Evolutionary conservation across 306 rosid species (phyloP).

Genomic region (Citrullus amarus): DNA sequence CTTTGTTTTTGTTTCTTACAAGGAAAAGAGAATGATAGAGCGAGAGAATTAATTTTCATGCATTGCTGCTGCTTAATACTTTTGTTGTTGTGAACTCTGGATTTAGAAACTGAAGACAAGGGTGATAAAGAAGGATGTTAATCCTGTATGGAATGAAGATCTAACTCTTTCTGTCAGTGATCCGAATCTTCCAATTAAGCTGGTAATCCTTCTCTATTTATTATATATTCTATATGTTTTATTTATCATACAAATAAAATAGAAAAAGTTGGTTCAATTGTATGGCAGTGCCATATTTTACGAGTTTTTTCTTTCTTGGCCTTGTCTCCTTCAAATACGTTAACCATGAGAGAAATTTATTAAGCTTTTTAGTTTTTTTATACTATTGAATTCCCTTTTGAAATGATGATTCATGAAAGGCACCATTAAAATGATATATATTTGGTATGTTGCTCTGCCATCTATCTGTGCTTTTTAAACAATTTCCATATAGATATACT

Average conservation of each 20-base stretch:
- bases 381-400: not conserved
- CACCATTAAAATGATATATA: not conserved
- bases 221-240: not conserved
- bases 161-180: slow-evolving; percentile 71
- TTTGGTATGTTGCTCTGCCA: not conserved
- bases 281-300: not conserved
- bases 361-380: not conserved
- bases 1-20: not conserved
- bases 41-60: not conserved
- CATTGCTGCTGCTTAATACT: not conserved
- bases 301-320: not conserved
- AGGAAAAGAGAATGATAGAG: not conserved
- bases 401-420: not conserved
- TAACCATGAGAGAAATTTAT: not conserved
- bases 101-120: slow-evolving; percentile 80
- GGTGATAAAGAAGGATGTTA: slow-evolving; percentile 65
- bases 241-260: not conserved
- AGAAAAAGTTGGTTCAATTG: not conserved
- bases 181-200: slow-evolving; percentile 25
- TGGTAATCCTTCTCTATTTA: slow-evolving; percentile 30
- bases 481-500: not conserved
- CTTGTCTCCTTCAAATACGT: not conserved
- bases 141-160: slow-evolving; percentile 93
- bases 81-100: not conserved
- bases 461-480: not conserved